Evolutionary conservation across 352 stramenopile species (phyloP), one percentile per base, ranked within the genome.

Genomic region (Phytophthora crassamura): DNA sequence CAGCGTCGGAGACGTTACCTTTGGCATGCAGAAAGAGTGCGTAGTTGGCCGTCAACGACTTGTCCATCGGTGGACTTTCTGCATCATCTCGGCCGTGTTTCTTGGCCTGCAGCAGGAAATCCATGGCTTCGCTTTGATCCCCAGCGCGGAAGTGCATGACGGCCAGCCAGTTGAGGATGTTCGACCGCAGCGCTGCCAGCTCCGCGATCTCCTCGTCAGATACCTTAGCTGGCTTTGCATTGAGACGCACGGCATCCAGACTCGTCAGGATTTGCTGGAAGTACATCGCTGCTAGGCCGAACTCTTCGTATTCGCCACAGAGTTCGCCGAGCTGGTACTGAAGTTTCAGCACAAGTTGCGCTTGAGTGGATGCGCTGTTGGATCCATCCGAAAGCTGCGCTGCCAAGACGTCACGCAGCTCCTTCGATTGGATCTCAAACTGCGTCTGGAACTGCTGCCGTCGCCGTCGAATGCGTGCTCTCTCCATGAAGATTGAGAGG

Each of bases 161-260:
- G n/a, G 75, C 65, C 10, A 86, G 18, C 56, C 77, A 82, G 28
- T 78, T 80, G 16, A 86, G 43, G 2, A 67, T 65, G 49, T 80
- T 86, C 5, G 59, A 45, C 3, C 59, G 61, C 9, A 89, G 64
- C 39, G 62, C 28, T 4, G 30, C 25, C 2, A 77, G n/a, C 39
- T 75, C 66, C 11, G 7, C 35, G 15, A 34, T 14, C 7, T 67
- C 45, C 10, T 67, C 67, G n/a, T 48, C 12, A 1, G 1, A 3
- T 45, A 51, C 22, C 7, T 41, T n/a, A 12, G 30, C 15, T 40
- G 11, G 14, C 33, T 64, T 40, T n/a, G 28, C 28, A 18, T 45
- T 45, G 30, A 35, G 20, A 7, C 16, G 25, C 5, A 30, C 7
- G 8, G 28, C 16, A 12, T 76, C 56, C 15, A 72, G n/a, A 11